A percentile compares a stretch with the other conserved stretches of the same genome.
phyloP scores from a whole-genome alignment of 768 basidiomycete species.

The Tylopilus sp. region DNA sequence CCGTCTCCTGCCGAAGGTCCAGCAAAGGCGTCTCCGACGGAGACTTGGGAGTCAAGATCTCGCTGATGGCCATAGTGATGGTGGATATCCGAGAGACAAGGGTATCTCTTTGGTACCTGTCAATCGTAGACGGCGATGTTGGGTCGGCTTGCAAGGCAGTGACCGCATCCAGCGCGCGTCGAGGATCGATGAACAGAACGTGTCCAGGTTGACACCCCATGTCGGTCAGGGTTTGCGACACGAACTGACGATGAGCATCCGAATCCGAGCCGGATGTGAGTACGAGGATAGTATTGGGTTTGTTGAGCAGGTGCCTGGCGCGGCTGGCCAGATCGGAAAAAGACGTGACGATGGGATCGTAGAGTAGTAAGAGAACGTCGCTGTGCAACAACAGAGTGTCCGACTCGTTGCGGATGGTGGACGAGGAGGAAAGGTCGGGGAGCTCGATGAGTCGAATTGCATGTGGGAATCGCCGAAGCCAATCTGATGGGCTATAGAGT shows the following conservation, averaged over 20 bases:
- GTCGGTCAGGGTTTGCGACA: conserved; percentile 21
- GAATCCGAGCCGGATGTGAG: conserved; percentile 31
- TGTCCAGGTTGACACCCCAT: conserved; percentile 26
- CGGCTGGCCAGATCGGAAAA: conserved; percentile 35
- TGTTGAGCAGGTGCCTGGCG: conserved; percentile 26
- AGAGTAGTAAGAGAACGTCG: conserved; percentile 63
- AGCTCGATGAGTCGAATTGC: conserved; percentile 48
- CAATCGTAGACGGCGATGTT: conserved; percentile 47
- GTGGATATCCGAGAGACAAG: conserved; percentile 55
- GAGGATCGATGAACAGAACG: conserved; percentile 53
- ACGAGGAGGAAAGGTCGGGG: conserved; percentile 17
- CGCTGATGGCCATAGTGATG: conserved; percentile 40
- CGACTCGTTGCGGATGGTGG: conserved; percentile 12
- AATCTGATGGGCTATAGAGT: conserved; percentile 47
- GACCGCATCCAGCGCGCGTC: conserved; percentile 55
- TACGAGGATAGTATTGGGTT: conserved; percentile 45
- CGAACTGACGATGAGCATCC: conserved; percentile 11
- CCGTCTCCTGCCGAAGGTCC: conserved; percentile 35
- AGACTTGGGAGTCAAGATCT: conserved; percentile 9
- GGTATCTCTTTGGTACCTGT: conserved; percentile 63
- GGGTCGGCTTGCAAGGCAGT: conserved; percentile 44
- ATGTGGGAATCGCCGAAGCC: conserved; percentile 53
- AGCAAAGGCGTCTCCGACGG: conserved; percentile 8
- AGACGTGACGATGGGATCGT: conserved; percentile 55
- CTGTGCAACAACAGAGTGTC: conserved; percentile 35